Evolutionary conservation across 2,329 filamentous ascomycete genomes (phyloP), one percentile per base, ranked within the genome.

Genomic region (Dactylellina leptospora): DNA sequence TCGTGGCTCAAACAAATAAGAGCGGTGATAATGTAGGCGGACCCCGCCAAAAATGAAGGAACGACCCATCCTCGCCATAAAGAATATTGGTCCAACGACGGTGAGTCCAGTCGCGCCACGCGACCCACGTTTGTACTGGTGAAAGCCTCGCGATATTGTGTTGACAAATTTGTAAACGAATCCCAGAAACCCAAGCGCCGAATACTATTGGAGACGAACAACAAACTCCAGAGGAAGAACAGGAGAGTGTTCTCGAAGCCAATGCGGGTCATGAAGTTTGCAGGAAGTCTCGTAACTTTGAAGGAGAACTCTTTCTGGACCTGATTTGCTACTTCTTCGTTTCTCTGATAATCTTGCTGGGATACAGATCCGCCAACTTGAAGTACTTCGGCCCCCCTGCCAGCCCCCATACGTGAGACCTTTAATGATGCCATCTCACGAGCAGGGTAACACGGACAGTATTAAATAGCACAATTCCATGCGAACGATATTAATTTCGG

Each of bases 41-140:
- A 56, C n/a, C 53, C 53, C 3, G 53, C 53, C 5, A 56, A 38
- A 18, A 56, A 56, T 10, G 53, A 20, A 20, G 53, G 53, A 2
- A 56, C 53, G 20, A 56, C 22, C 53, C 53, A 56, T 28, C 53
- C 53, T n/a, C 36, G 38, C 53, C 53, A 56, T 20, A 56, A 20
- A 8, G 33, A 45, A 23, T 56, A 56, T 20, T 56, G n/a, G 23
- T 56, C 53, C 1, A 56, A 38, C 2, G 53, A 56, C 4, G 38
- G 53, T 11, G 36, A 44, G 33, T 56, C 53, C 20, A 45, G 33
- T 20, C 38, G 38, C 13, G 38, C 53, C 5, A 23, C 38, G n/a
- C 33, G 38, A 44, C 38, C 53, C 6, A 56, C n/a, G 22, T 28
- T 56, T 4, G 53, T 56, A 22, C 53, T 44, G 9, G 36, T 56